Base-by-base conservation (phyloP, 1,284 basidiomycete species). In the Melampsora larici-populina region DNA sequence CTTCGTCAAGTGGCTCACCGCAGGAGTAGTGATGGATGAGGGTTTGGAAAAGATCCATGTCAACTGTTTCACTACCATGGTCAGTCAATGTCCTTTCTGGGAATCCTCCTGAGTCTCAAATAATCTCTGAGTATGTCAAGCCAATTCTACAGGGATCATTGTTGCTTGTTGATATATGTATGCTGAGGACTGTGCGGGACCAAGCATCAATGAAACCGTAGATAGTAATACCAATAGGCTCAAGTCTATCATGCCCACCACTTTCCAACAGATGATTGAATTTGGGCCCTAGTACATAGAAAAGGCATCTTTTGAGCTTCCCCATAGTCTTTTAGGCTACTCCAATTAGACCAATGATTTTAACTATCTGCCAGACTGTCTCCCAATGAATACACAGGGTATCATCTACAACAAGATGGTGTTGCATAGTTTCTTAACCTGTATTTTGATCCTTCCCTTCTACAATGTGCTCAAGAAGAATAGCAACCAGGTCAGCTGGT, bases 211-310 rank as follows among this genome's bases (percentile, higher is more conserved):
- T 31, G 7, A 0, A n/a, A 69, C 67, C 67, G 51, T 9, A 43
- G 46, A n/a, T n/a, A n/a, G n/a, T n/a, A n/a, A n/a, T n/a, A n/a
- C n/a, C n/a, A n/a, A n/a, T n/a, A n/a, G n/a, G n/a, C n/a, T n/a
- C n/a, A n/a, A n/a, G n/a, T n/a, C n/a, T n/a, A n/a, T 69, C 46
- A 29, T 69, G 67, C 26, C 67, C 67, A 29, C 51, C 43, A 58
- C 55, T 29, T 5, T 1, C 55, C 55, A 6, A 58, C 26, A 58
- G 21, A 29, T 58, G 55, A 58, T n/a, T n/a, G n/a, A n/a, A n/a
- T n/a, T n/a, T n/a, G 7, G 21, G 55, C 1, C 55, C 55, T 58
- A 18, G 26, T 1, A 58, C 55, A 58, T 58, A 58, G 26, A 58
- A 58, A 24, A 58, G 7, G 21, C 26, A 15, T 58, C 15, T 6